Conservation (phyloP, 768 basidiomycete species). For the Scleroderma bovista region DNA sequence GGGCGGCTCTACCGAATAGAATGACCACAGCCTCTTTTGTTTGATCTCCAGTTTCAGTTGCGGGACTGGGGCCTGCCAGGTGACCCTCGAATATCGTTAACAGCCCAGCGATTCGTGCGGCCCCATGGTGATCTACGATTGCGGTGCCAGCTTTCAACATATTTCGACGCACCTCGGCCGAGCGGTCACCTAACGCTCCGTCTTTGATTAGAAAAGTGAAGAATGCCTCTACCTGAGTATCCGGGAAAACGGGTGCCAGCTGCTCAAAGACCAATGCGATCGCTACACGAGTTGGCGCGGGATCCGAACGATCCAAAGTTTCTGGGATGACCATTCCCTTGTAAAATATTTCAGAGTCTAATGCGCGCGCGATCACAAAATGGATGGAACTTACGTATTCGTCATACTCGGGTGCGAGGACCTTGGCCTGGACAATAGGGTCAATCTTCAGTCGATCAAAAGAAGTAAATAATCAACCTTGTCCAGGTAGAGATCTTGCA, state of each 20-base stretch:
- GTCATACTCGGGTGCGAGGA: conserved; percentile 89
- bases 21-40: conserved; percentile 96
- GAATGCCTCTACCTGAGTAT: conserved; percentile 58
- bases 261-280: conserved; percentile 61
- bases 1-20: conserved; percentile 86
- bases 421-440: conserved; percentile 53
- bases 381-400: conserved; percentile 62
- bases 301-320: conserved; percentile 83
- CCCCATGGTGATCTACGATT: conserved; percentile 81
- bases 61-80: conserved; percentile 47
- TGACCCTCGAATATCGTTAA: conserved; percentile 80
- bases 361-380: neutral
- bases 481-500: conserved; percentile 76
- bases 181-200: conserved; percentile 83
- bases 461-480: conserved; percentile 44
- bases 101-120: conserved; percentile 60
- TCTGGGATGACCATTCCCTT: conserved; percentile 92
- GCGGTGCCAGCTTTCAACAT: conserved; percentile 85
- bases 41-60: conserved; percentile 73
- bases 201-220: conserved; percentile 85
- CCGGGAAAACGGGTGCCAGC: conserved; percentile 60
- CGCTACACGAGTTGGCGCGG: conserved; percentile 80
- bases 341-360: neutral
- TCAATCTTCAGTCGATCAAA: neutral
- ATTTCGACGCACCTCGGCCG: conserved; percentile 71